Evolutionary conservation across 768 basidiomycete species (phyloP), one percentile per base, ranked within the genome.

Genomic region (Lyophyllum decastes): DNA sequence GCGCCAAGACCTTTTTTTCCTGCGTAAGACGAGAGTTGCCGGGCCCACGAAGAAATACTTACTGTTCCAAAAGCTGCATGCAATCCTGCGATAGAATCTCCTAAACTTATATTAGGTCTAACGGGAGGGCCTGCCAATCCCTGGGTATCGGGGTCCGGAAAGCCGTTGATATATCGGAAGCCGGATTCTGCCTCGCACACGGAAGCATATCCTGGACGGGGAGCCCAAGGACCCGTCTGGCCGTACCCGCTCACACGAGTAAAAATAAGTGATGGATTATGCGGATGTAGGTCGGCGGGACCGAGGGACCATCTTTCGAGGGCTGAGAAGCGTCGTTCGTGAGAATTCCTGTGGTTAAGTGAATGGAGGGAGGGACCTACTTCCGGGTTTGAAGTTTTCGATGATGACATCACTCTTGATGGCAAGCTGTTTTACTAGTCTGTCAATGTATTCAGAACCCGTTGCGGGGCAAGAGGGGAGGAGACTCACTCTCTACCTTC

Each of bases 251-350:
- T 87, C 21, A 90, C 85, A 60, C 95, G 92, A 7, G 94, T 96
- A 67, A 92, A 95, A 64, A 98, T 92, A 56, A 98, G 81, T 52
- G 86, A 87, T 0, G 93, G 90, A 64, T 96, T 95, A 59, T 86
- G 83, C n/a, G 84, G 85, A 21, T 82, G 83, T 4, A 89, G 66
- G 53, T 78, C 77, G 11, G 71, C 71, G 2, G 87, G 87, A 5
- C 85, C 86, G 34, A 89, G 73, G 0, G 76, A 76, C 87, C 88
- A 89, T 70, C 84, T 87, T 64, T 89, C 87, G 9, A 90, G 76
- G 1, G 87, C 88, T 89, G 61, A 12, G 43, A 43, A 12, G 10
- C 10, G 26, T 40, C 46, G 53, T 55, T 57, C 27, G 21, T n/a
- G 25, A 12, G 51, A 19, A 40, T 53, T 30, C 27, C 22, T 40